Conservation (phyloP, 225 moss, liverwort and hornwort species). For the Pseudoscleropodium purum region DNA sequence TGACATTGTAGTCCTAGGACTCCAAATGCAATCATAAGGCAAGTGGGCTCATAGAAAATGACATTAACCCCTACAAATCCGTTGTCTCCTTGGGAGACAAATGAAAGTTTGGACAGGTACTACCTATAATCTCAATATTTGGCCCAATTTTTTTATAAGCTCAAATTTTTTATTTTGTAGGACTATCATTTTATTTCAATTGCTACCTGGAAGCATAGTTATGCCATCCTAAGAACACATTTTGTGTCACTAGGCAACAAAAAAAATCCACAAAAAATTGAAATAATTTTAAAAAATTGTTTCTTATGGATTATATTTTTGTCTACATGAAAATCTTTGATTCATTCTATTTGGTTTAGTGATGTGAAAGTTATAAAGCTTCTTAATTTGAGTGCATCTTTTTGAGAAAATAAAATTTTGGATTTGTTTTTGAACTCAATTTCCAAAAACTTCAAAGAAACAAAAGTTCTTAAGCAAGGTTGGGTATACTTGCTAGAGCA, state of each 20-base stretch:
- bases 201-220: rapidly evolving
- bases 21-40: neutral
- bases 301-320: neutral
- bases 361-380: neutral
- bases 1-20: neutral
- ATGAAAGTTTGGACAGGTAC: neutral
- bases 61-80: neutral
- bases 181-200: neutral
- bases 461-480: too few species aligned
- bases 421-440: neutral
- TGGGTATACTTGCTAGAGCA: neutral
- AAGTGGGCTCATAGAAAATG: neutral
- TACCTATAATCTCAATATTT: neutral
- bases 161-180: rapidly evolving
- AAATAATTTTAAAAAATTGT: neutral
- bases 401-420: neutral
- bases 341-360: neutral
- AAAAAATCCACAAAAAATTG: neutral
- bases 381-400: neutral
- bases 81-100: rapidly evolving
- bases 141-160: rapidly evolving
- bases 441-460: neutral
- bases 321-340: neutral
- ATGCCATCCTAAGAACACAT: neutral
- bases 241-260: rapidly evolving